Evolutionary conservation across 2,329 filamentous ascomycete genomes (phyloP).

Genomic region (Ophiostoma australiae): DNA sequence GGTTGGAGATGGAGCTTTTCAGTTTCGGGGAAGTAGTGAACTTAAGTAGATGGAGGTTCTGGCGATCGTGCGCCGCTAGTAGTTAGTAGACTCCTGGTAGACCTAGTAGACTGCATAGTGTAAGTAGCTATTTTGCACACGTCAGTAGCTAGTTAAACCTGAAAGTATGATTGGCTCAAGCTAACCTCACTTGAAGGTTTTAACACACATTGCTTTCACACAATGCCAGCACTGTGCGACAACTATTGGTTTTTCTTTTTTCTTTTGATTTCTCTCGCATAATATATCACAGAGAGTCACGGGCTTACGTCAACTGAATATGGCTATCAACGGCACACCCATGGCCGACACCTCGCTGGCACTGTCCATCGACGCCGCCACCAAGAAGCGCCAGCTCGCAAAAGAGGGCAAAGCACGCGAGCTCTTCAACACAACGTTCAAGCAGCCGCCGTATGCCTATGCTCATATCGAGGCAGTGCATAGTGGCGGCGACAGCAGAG

Average conservation of each 20-base stretch:
- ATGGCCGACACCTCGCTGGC: slow-evolving; percentile 32
- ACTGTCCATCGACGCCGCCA: slow-evolving; percentile 20
- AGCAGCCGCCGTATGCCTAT: slow-evolving; percentile 51
- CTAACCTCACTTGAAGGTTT: slow-evolving; percentile 11
- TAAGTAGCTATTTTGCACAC: not conserved
- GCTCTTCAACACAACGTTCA: slow-evolving; percentile 49
- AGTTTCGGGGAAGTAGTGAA: not conserved
- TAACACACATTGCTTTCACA: not conserved
- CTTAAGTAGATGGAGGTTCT: not conserved
- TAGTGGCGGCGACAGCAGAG: slow-evolving; percentile 13
- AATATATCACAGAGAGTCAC: no score
- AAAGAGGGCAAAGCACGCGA: slow-evolving; percentile 33
- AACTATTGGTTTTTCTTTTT: not conserved
- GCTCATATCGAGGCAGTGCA: slow-evolving; percentile 48
- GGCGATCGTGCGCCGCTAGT: slow-evolving; percentile 16
- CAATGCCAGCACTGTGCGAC: not conserved
- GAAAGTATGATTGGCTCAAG: not conserved
- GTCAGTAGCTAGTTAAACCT: not conserved
- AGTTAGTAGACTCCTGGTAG: not conserved
- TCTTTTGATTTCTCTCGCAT: not conserved
- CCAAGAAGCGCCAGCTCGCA: slow-evolving; percentile 13
- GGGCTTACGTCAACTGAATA: not conserved
- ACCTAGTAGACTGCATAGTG: not conserved
- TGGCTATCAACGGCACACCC: slow-evolving; percentile 13
- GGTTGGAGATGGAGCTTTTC: not conserved